Conservation (phyloP, 2,329 filamentous ascomycete species). For the Hypoxylon sp. region DNA sequence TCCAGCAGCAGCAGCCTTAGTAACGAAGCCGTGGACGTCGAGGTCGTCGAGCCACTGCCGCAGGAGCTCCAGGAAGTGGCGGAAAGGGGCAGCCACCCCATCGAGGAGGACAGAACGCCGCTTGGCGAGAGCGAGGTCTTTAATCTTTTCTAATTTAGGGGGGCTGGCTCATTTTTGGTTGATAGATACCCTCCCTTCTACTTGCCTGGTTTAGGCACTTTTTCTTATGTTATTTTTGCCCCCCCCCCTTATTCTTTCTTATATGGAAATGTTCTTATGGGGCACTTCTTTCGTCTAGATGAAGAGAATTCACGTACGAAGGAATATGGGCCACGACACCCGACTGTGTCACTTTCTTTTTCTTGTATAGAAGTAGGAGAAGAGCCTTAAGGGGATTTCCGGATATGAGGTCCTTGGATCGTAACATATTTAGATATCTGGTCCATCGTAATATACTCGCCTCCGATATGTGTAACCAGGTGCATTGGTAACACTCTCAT, state of each 20-base stretch:
- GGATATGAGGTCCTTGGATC: neutral
- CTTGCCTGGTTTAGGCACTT: neutral
- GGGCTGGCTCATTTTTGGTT: neutral
- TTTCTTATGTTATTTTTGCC: constrained; percentile 9
- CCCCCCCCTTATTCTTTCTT: neutral
- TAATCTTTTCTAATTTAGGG: constrained; percentile 30
- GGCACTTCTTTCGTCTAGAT: neutral
- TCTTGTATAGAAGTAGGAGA: neutral
- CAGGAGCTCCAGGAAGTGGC: constrained; percentile 54
- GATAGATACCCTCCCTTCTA: constrained; percentile 29
- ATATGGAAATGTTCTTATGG: neutral
- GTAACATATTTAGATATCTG: neutral
- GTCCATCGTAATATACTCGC: neutral
- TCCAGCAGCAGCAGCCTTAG: constrained; percentile 36
- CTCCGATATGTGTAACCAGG: no score
- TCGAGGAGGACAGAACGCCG: constrained; percentile 5
- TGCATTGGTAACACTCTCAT: no score
- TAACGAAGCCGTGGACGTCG: constrained; percentile 47
- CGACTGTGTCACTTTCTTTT: neutral
- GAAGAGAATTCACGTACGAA: neutral
- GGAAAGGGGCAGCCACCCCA: neutral
- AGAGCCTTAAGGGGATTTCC: neutral
- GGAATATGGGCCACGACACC: neutral
- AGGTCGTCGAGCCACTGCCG: constrained; percentile 59
- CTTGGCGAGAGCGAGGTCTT: constrained; percentile 31